Conservation (phyloP, 768 basidiomycete species). For the Phaeotremella fagi region DNA sequence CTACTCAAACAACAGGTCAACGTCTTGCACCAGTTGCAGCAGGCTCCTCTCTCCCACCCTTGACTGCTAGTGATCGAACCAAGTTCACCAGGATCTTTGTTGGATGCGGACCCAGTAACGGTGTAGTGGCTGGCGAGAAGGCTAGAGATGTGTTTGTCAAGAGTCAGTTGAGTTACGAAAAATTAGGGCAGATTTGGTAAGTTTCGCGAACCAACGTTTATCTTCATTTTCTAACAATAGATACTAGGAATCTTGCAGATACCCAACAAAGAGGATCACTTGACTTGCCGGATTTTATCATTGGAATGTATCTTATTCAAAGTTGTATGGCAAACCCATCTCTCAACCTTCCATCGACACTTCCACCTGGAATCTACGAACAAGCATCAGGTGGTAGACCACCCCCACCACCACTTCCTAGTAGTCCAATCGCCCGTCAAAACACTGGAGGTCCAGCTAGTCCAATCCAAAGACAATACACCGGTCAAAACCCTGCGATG, state of each 20-base stretch:
- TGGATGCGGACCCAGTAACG: constrained; percentile 65
- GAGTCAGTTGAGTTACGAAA: constrained; percentile 78
- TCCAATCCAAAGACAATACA: constrained; percentile 59
- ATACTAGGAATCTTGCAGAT: constrained; percentile 81
- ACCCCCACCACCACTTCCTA: constrained; percentile 19
- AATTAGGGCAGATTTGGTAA: constrained; percentile 88
- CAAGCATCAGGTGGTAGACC: constrained; percentile 56
- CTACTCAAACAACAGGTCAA: constrained; percentile 44
- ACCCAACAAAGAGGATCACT: constrained; percentile 84
- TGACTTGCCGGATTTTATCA: constrained; percentile 84
- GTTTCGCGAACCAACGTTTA: constrained; percentile 27
- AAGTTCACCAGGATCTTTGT: constrained; percentile 80
- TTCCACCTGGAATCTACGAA: constrained; percentile 82
- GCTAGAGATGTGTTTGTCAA: constrained; percentile 86
- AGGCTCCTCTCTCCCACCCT: constrained; percentile 56
- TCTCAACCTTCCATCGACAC: constrained; percentile 62
- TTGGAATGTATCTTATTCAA: constrained; percentile 96
- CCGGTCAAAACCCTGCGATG: constrained; percentile 35
- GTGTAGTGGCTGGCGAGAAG: constrained; percentile 75
- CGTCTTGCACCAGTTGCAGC: constrained; percentile 56
- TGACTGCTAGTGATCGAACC: constrained; percentile 72
- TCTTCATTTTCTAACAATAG: background rate
- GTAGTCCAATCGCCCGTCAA: constrained; percentile 31
- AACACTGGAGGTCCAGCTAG: constrained; percentile 28
- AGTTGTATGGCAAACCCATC: constrained; percentile 77